Percentiles rank a stretch among this genome's conserved stretches.
These are phyloP conservation scores for Yarrowia galli DNA, from an alignment of 1,139 yeast genomes.

Conservation along the genomic window DNA sequence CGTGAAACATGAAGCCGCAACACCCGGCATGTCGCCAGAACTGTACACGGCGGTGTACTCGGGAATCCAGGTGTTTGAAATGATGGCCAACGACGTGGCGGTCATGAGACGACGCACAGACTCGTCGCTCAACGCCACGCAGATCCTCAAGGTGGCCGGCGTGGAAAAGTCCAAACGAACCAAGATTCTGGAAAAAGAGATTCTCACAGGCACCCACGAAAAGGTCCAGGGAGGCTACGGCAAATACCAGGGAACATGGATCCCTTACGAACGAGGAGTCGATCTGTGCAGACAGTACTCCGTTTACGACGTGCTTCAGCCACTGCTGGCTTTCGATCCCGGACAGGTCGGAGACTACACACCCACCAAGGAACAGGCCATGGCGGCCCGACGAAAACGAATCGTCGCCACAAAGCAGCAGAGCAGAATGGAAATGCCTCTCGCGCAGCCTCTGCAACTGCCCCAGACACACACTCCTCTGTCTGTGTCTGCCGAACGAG, in stretches of 20 bases:
- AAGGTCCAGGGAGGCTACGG: constrained; percentile 97
- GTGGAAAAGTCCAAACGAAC: constrained; percentile 87
- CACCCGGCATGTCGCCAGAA: constrained; percentile 28
- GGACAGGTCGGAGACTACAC: constrained; percentile 64
- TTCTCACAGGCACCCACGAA: constrained; percentile 84
- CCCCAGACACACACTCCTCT: constrained; percentile 38
- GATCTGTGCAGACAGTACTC: constrained; percentile 67
- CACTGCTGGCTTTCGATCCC: constrained; percentile 67
- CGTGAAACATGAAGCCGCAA: constrained; percentile 5
- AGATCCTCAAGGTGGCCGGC: constrained; percentile 84
- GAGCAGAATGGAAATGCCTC: constrained; percentile 33
- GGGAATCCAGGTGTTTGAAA: constrained; percentile 79
- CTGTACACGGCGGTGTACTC: constrained; percentile 38
- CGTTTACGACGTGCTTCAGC: constrained; percentile 67
- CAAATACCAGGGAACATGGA: constrained; percentile 95
- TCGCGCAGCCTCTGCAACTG: constrained; percentile 39
- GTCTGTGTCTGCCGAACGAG: constrained; percentile 32
- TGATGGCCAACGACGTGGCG: constrained; percentile 73
- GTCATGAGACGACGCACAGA: constrained; percentile 84
- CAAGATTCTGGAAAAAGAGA: constrained; percentile 83
- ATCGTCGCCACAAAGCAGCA: constrained; percentile 42
- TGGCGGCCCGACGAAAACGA: constrained; percentile 53
- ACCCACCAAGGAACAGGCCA: constrained; percentile 63
- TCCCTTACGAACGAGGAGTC: constrained; percentile 67
- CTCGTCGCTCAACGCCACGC: constrained; percentile 91